These are phyloP conservation scores for Scheffersomyces lignosus DNA, from an alignment of 805 yeast species.

Conservation along the genomic window DNA sequence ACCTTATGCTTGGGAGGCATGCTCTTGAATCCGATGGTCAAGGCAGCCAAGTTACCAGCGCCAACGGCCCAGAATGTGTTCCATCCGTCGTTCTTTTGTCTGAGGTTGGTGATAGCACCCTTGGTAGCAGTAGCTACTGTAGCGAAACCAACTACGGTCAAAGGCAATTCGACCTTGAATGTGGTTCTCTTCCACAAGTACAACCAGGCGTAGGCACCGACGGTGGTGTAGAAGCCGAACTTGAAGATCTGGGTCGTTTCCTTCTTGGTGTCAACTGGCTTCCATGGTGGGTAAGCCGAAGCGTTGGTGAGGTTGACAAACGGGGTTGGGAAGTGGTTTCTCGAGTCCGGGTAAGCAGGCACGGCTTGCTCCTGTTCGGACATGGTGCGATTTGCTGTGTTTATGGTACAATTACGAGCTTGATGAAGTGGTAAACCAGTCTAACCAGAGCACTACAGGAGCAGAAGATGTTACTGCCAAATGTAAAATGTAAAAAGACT, in stretches of 20 bases:
- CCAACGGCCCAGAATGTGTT: slow-evolving; percentile 67
- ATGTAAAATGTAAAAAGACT: no score
- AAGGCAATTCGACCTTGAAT: slow-evolving; percentile 40
- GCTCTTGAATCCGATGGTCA: slow-evolving; percentile 44
- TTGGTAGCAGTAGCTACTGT: slow-evolving; percentile 52
- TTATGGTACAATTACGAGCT: no score
- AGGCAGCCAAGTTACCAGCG: slow-evolving; percentile 45
- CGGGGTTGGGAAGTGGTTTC: slow-evolving; percentile 42
- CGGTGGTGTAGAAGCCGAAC: slow-evolving; percentile 47
- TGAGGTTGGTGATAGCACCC: slow-evolving; percentile 54
- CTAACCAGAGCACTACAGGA: no score
- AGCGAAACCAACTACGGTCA: slow-evolving; percentile 43
- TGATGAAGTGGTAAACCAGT: no score
- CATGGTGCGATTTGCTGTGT: no score
- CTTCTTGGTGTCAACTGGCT: slow-evolving; percentile 56
- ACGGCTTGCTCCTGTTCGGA: background rate
- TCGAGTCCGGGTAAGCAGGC: slow-evolving; percentile 33
- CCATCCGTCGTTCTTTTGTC: slow-evolving; percentile 62
- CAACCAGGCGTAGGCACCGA: slow-evolving; percentile 50
- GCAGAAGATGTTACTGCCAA: no score
- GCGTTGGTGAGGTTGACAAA: slow-evolving; percentile 39
- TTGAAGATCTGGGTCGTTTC: slow-evolving; percentile 48
- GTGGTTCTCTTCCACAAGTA: slow-evolving; percentile 45
- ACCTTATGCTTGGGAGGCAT: slow-evolving; percentile 44
- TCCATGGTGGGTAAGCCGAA: slow-evolving; percentile 47